Evolutionary conservation across 192 early-diverging fungal species (phyloP), one percentile per base, ranked within the genome.

Genomic region (Umbelopsis sp.): DNA sequence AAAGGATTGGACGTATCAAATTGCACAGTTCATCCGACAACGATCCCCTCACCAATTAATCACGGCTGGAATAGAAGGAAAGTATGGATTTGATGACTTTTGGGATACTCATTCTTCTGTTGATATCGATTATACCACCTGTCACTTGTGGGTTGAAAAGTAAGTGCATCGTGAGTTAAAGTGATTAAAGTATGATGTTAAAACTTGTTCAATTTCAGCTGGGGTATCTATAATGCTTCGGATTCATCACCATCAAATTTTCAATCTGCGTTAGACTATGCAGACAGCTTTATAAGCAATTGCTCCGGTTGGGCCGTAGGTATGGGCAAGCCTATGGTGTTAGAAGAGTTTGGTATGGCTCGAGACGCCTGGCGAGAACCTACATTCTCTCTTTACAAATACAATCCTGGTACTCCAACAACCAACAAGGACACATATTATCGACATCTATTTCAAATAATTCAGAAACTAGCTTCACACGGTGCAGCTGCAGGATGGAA

Each of bases 31-130:
- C 16, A 85, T 91, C 52, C 82, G 78, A 69, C 32, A 73, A 22
- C 62, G 86, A n/a, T 84, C 81, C n/a, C 70, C 81, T 8, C 67
- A 79, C 41, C 90, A 91, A 69, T 71, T 91, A 65, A 80, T 91
- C 1, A 83, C 90, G 7, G 78, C 82, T 5, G 90, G 90, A 3
- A 82, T 86, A 4, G 90, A 91, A 78, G 84, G 84, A n/a, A 91
- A 90, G 41, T 62, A 87, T 56, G 85, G 84, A 6, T 49, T 69
- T 12, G 67, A 66, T 10, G 85, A 83, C 72, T 91, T 90, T 72
- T 38, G 70, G n/a, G 62, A 72, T 52, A 84, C 83, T 59, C 89
- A 91, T 71, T 20, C 65, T 4, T 77, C 77, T 9, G 14, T 45
- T 5, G 36, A 71, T 26, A 84, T 91, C 25, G 82, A 86, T 5